phyloP scores from a whole-genome alignment of 306 rosid species.

The Medicago arabica region DNA sequence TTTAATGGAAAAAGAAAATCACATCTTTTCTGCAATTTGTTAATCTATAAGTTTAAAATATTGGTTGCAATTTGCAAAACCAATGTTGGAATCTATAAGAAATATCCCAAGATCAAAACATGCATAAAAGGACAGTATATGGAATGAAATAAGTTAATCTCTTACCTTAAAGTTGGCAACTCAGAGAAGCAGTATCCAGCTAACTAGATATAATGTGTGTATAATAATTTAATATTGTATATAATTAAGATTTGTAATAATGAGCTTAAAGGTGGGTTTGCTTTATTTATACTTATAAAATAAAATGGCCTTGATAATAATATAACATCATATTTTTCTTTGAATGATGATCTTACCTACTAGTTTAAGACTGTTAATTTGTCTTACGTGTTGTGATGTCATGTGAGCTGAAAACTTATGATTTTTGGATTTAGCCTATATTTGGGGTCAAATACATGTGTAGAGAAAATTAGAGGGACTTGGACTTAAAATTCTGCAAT shows the following conservation, averaged over 20 bases:
- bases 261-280: not conserved
- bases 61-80: constrained; percentile 18
- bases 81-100: constrained; percentile 10
- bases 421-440: constrained; percentile 15
- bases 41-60: too few species aligned
- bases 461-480: not conserved
- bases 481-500: constrained; percentile 3
- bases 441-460: not conserved
- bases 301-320: not conserved
- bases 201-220: not conserved
- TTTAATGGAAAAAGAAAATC: not conserved
- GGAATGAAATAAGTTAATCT: constrained; percentile 30
- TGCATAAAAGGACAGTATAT: not conserved
- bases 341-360: not conserved
- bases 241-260: not conserved
- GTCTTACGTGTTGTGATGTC: constrained; percentile 26
- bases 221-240: not conserved
- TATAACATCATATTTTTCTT: too few species aligned
- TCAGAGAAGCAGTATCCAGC: not conserved
- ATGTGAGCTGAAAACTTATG: not conserved
- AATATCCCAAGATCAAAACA: constrained; percentile 22
- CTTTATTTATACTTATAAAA: constrained; percentile 27
- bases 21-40: too few species aligned
- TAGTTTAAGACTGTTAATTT: constrained; percentile 27
- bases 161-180: constrained; percentile 43